Evolutionary conservation across 2,329 filamentous ascomycete species (phyloP).

Genomic region (Leptosphaerulina australis): DNA sequence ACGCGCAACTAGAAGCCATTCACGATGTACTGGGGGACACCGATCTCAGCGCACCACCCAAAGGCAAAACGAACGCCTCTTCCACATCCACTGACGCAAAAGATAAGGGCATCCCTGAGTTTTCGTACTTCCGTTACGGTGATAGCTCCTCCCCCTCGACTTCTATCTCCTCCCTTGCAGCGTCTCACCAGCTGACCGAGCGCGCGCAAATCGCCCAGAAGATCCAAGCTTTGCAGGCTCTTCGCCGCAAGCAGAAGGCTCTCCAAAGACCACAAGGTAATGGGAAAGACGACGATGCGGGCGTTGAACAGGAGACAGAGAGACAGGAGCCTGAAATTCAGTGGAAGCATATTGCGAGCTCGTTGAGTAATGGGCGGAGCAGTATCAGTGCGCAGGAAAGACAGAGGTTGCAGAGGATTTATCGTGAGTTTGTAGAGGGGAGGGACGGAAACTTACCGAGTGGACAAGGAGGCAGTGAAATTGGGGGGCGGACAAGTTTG

Average conservation of each 20-base stretch:
- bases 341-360: constrained; percentile 82
- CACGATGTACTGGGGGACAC: constrained; percentile 82
- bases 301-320: constrained; percentile 51
- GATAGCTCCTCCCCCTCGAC: constrained; percentile 51
- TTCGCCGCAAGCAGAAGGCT: constrained; percentile 68
- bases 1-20: constrained; percentile 95
- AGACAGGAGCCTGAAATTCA: constrained; percentile 76
- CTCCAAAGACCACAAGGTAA: constrained; percentile 35
- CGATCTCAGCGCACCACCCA: constrained; percentile 39
- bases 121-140: constrained; percentile 79
- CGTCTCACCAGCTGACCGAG: constrained; percentile 69
- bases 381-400: constrained; percentile 84
- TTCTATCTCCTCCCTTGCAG: constrained; percentile 49
- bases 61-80: constrained; percentile 36
- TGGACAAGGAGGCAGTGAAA: constrained; percentile 87
- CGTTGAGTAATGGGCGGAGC: constrained; percentile 75
- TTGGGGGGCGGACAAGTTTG: constrained; percentile 89
- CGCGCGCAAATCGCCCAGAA: constrained; percentile 81
- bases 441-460: constrained; percentile 94
- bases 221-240: constrained; percentile 76
- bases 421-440: constrained; percentile 89
- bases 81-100: constrained; percentile 4
- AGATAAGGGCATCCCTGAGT: constrained; percentile 39
- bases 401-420: constrained; percentile 76
- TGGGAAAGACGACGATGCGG: constrained; percentile 25